phyloP scores from a whole-genome alignment of 2,329 filamentous ascomycete genomes.

The Paecilomyces dactylethromorphus region DNA sequence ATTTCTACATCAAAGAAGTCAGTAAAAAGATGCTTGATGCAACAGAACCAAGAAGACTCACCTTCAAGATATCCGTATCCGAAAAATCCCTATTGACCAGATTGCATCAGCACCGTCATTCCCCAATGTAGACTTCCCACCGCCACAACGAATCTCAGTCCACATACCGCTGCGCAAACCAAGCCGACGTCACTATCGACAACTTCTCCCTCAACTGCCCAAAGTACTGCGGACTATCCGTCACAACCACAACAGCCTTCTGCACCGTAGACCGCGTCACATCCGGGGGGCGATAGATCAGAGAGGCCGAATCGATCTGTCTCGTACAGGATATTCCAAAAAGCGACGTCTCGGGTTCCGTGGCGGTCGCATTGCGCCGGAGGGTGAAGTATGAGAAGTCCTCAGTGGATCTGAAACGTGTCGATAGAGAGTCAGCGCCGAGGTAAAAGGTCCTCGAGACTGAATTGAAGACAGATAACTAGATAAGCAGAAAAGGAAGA shows the following conservation, averaged over 20 bases:
- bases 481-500: slow-evolving; percentile 1
- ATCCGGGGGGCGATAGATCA: slow-evolving; percentile 74
- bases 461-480: not conserved
- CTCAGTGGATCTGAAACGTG: slow-evolving; percentile 62
- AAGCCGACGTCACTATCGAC: slow-evolving; percentile 84
- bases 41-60: slow-evolving; percentile 13
- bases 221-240: slow-evolving; percentile 82
- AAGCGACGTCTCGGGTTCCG: slow-evolving; percentile 63
- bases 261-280: slow-evolving; percentile 97
- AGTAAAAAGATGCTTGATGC: slow-evolving; percentile 2
- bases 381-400: slow-evolving; percentile 99
- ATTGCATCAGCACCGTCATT: not conserved
- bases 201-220: slow-evolving; percentile 85
- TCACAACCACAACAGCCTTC: slow-evolving; percentile 94
- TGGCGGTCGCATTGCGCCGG: slow-evolving; percentile 46
- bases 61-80: slow-evolving; percentile 79
- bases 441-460: too few relatives aligned
- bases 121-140: not conserved
- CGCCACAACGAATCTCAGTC: not conserved
- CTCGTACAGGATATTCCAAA: slow-evolving; percentile 95
- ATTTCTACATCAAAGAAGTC: slow-evolving; percentile 51
- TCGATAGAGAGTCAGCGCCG: not conserved
- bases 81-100: slow-evolving; percentile 62
- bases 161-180: slow-evolving; percentile 79
- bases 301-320: slow-evolving; percentile 72